Percentiles rank a stretch among this genome's conserved stretches.
phyloP scores from a whole-genome alignment of 208 protist genomes.

The Trypanosoma rangeli region DNA sequence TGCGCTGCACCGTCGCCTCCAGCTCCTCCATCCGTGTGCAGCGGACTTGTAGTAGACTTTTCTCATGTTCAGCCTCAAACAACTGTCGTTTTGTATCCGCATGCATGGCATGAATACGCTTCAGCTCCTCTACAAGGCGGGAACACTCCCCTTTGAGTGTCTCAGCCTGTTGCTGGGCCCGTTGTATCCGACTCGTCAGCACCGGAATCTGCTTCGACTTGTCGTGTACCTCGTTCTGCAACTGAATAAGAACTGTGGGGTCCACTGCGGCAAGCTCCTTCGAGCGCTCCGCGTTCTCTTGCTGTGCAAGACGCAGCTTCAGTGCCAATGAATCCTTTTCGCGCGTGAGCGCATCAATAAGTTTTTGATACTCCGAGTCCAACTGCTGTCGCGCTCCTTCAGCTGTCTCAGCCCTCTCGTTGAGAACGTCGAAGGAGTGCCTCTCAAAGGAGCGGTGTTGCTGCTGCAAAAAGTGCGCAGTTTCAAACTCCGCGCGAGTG shows the following conservation, averaged over 20 bases:
- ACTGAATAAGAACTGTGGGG: constrained; percentile 33
- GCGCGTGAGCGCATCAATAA: constrained; percentile 40
- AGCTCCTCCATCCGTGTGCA: constrained; percentile 51
- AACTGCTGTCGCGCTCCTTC: constrained; percentile 32
- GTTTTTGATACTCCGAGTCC: constrained; percentile 39
- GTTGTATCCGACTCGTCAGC: constrained; percentile 62
- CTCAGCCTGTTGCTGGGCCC: constrained; percentile 61
- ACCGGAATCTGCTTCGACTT: constrained; percentile 56
- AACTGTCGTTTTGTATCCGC: constrained; percentile 55
- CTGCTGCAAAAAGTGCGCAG: constrained; percentile 17
- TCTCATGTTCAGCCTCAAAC: constrained; percentile 67
- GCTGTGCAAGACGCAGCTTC: constrained; percentile 33
- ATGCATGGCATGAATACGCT: constrained; percentile 35
- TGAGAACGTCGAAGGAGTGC: constrained; percentile 17
- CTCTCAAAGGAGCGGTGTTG: constrained; percentile 23
- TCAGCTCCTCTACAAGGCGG: constrained; percentile 69
- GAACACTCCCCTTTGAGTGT: constrained; percentile 70
- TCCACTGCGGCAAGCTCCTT: constrained; percentile 25
- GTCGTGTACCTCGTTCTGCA: constrained; percentile 59
- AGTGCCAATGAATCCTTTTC: constrained; percentile 49
- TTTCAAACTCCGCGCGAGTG: constrained; percentile 40
- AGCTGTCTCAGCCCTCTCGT: constrained; percentile 11
- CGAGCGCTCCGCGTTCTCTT: not conserved
- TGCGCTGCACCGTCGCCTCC: constrained; percentile 53
- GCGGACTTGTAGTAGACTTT: constrained; percentile 46